Evolutionary conservation across 2,329 filamentous ascomycete genomes (phyloP).

Genomic region (Neofusicoccum umdonicola): DNA sequence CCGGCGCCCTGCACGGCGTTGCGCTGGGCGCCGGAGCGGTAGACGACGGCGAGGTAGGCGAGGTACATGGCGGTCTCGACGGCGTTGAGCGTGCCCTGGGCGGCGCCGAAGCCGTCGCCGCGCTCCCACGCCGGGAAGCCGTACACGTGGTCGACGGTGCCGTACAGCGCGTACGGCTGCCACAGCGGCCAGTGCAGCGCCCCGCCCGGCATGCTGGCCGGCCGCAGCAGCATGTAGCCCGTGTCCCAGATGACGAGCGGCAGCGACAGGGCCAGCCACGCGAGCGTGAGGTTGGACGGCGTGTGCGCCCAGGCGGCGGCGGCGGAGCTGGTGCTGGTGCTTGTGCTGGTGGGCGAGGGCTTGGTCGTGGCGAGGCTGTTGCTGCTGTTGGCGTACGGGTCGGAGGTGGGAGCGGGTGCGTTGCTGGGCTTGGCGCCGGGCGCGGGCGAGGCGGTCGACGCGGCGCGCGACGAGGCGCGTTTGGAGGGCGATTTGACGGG

Average conservation of each 20-base stretch:
- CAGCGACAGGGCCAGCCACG: slow-evolving; percentile 73
- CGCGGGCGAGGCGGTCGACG: slow-evolving; percentile 28
- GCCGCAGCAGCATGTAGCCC: slow-evolving; percentile 74
- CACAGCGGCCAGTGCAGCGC: slow-evolving; percentile 69
- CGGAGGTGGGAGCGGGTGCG: slow-evolving; percentile 17
- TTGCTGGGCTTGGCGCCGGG: slow-evolving; percentile 23
- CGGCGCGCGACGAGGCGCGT: slow-evolving; percentile 27
- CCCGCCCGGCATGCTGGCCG: slow-evolving; percentile 78
- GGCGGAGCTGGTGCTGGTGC: slow-evolving; percentile 23
- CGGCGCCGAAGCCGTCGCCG: slow-evolving; percentile 71
- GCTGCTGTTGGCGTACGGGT: neutral
- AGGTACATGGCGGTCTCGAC: slow-evolving; percentile 66
- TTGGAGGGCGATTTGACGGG: slow-evolving; percentile 34
- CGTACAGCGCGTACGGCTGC: slow-evolving; percentile 78
- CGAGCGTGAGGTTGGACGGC: slow-evolving; percentile 57
- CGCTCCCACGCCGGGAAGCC: slow-evolving; percentile 69
- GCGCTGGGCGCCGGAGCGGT: slow-evolving; percentile 23
- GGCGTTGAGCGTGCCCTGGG: slow-evolving; percentile 68
- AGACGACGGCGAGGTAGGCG: slow-evolving; percentile 59
- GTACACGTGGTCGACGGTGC: slow-evolving; percentile 76
- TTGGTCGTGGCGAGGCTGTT: neutral
- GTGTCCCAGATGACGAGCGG: slow-evolving; percentile 82
- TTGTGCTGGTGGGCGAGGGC: slow-evolving; percentile 19
- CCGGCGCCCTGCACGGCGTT: slow-evolving; percentile 36
- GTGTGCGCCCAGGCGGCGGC: slow-evolving; percentile 55